Conservation (phyloP, 1,139 yeast genomes). For the Scheffersomyces stambukii region DNA sequence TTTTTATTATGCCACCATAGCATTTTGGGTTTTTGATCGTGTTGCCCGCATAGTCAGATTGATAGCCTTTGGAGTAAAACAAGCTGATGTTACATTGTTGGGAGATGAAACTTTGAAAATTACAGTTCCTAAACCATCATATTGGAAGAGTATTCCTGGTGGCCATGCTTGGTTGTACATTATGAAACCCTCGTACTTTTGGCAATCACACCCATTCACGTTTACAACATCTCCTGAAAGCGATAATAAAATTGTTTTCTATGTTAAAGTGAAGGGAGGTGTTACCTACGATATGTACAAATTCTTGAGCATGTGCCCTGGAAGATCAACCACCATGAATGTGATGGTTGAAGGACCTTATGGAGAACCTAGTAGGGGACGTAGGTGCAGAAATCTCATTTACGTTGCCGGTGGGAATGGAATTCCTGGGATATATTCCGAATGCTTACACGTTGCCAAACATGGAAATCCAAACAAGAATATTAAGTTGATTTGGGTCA, state of each 20-base stretch:
- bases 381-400: conserved; percentile 26
- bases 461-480: conserved; percentile 19
- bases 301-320: conserved; percentile 25
- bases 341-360: conserved; percentile 43
- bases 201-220: conserved; percentile 46
- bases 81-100: conserved; percentile 46
- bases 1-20: conserved; percentile 35
- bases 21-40: conserved; percentile 45
- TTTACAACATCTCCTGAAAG: conserved; percentile 20
- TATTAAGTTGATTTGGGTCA: conserved; percentile 31
- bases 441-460: conserved; percentile 29
- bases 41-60: conserved; percentile 32
- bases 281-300: conserved; percentile 28
- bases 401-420: conserved; percentile 43
- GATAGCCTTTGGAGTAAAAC: conserved; percentile 37
- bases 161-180: conserved; percentile 52
- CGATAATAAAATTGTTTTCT: conserved; percentile 22
- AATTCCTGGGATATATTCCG: conserved; percentile 42
- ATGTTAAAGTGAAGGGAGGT: conserved; percentile 36
- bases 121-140: conserved; percentile 33
- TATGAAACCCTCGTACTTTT: conserved; percentile 29
- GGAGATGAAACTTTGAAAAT: conserved; percentile 40
- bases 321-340: conserved; percentile 23
- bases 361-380: conserved; percentile 30
- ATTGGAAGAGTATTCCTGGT: conserved; percentile 46